Percentiles rank a stretch among this genome's conserved stretches.
Evolutionary conservation across 306 rosid genomes (phyloP).

Genomic region (Quercus bicolor): DNA sequence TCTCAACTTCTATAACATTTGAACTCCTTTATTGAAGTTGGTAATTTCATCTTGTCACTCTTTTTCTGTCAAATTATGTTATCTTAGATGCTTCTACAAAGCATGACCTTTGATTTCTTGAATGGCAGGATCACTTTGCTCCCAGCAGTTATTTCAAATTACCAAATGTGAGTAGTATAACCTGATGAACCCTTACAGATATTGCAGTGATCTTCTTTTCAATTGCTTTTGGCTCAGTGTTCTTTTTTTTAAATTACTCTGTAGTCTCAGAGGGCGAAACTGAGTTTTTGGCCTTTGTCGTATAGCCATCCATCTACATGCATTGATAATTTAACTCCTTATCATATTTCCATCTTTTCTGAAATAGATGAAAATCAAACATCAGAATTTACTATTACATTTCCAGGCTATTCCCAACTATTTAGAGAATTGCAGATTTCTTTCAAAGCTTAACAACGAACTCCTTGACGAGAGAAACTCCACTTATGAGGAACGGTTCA

Average conservation of each 20-base stretch:
- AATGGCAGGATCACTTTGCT: constrained; percentile 76
- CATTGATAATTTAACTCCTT: neutral
- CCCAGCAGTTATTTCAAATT: constrained; percentile 87
- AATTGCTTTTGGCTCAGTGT: neutral
- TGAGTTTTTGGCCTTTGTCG: neutral
- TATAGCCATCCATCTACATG: neutral
- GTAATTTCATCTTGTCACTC: neutral
- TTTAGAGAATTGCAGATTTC: constrained; percentile 63
- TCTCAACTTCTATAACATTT: neutral
- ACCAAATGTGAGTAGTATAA: constrained; percentile 69
- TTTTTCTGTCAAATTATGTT: neutral
- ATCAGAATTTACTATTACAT: constrained; percentile 10
- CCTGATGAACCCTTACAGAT: constrained; percentile 7
- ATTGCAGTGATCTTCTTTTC: neutral
- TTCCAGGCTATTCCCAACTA: constrained; percentile 65
- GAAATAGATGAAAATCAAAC: neutral
- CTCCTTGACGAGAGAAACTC: constrained; percentile 55
- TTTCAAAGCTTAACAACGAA: constrained; percentile 85
- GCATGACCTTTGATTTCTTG: constrained; percentile 24
- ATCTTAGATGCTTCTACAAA: constrained; percentile 8
- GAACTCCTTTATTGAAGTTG: neutral
- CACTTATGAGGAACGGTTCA: constrained; percentile 68
- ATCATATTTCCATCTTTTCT: neutral
- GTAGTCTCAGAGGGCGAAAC: neutral
- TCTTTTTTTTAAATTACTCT: neutral